These are phyloP conservation scores for Dentipellis sp. DNA, from an alignment of 768 basidiomycete genomes.

Conservation along the genomic window DNA sequence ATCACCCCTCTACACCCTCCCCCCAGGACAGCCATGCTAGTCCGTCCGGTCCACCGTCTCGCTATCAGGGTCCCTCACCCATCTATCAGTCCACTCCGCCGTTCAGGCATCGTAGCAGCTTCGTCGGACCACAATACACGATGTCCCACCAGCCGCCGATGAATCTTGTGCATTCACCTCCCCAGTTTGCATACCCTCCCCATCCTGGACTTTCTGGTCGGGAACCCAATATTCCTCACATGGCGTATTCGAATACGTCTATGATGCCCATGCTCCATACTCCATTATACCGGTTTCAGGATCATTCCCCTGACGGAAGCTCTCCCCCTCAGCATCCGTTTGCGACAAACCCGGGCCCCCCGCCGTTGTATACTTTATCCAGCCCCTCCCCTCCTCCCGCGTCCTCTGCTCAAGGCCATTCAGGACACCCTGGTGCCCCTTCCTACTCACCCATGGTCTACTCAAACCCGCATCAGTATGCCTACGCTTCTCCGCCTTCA, in stretches of 20 bases:
- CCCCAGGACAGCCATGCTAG: background rate
- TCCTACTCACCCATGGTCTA: conserved; percentile 18
- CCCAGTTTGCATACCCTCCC: conserved; percentile 3
- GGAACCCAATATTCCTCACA: conserved; percentile 6
- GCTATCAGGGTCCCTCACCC: conserved; percentile 13
- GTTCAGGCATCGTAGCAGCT: conserved; percentile 5
- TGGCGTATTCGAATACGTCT: conserved; percentile 15
- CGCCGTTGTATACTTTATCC: conserved; percentile 3
- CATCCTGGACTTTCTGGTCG: conserved; percentile 2
- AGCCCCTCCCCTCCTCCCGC: conserved; percentile 16
- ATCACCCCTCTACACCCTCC: background rate
- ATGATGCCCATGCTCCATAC: conserved; percentile 30
- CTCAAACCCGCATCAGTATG: conserved; percentile 25
- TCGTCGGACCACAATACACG: conserved; percentile 3
- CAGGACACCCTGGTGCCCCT: conserved; percentile 10
- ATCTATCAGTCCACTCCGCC: conserved; percentile 13
- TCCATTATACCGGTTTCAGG: conserved; percentile 30
- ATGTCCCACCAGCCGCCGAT: background rate
- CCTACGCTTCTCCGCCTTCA: conserved; percentile 29
- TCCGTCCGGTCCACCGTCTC: background rate
- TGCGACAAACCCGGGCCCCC: conserved; percentile 8
- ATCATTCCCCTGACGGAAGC: conserved; percentile 24
- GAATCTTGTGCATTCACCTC: conserved; percentile 1
- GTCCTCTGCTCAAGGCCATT: conserved; percentile 2
- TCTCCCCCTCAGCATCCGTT: conserved; percentile 21